phyloP scores from a whole-genome alignment of 2,329 filamentous ascomycete species.

The Kalmusia sp. region DNA sequence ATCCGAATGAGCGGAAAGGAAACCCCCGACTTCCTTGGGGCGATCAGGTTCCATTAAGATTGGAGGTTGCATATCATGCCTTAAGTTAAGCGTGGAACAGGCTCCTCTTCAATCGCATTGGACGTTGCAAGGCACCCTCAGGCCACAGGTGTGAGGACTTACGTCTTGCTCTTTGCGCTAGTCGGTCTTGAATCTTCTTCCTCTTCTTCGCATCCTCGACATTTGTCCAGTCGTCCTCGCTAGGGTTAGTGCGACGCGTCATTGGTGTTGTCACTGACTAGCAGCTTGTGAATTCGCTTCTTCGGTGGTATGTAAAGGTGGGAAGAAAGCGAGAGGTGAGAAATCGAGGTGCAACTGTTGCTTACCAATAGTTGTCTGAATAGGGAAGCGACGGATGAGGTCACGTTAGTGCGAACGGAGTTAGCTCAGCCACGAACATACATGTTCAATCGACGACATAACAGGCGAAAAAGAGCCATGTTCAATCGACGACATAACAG shows the following conservation, averaged over 20 bases:
- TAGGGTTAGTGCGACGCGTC: constrained; percentile 28
- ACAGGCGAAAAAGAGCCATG: too few relatives aligned
- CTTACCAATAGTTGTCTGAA: constrained; percentile 8
- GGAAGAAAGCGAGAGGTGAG: not conserved
- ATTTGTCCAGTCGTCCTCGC: constrained; percentile 42
- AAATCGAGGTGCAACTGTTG: not conserved
- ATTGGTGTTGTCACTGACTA: constrained; percentile 12
- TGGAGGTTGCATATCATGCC: constrained; percentile 16
- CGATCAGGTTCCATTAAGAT: constrained; percentile 16
- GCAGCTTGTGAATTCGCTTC: not conserved
- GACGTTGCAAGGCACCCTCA: not conserved
- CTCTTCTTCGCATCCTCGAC: constrained; percentile 46
- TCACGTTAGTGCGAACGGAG: not conserved
- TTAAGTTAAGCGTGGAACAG: constrained; percentile 8
- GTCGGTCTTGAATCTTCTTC: constrained; percentile 50
- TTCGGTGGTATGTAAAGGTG: not conserved
- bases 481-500: too few relatives aligned
- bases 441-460: not conserved
- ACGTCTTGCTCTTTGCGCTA: constrained; percentile 49
- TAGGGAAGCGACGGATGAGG: not conserved
- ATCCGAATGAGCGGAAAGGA: constrained; percentile 1
- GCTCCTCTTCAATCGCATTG: not conserved
- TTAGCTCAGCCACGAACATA: not conserved
- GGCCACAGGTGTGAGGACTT: constrained; percentile 16
- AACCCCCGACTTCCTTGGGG: not conserved